Evolutionary conservation across 176 grass and related monocot species (phyloP).

Genomic region (Oryza punctata): DNA sequence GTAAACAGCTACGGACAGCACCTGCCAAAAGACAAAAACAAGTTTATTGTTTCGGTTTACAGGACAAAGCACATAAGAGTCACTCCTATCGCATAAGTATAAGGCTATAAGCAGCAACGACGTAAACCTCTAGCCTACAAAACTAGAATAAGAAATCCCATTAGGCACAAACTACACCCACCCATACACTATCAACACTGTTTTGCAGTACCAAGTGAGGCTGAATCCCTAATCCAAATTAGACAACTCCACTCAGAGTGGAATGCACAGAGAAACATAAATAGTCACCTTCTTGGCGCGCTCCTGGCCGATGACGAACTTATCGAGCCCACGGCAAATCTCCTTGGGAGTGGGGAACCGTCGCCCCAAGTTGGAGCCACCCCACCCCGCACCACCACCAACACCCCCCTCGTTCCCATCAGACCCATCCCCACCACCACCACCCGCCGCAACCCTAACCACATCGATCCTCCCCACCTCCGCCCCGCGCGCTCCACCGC

Average conservation of each 20-base stretch:
- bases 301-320: constrained; percentile 73
- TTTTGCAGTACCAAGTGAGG: not conserved
- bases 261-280: not conserved
- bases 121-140: not conserved
- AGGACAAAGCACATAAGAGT: not conserved
- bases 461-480: constrained; percentile 50
- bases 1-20: constrained; percentile 72
- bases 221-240: not conserved
- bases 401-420: constrained; percentile 35
- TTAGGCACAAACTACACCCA: not conserved
- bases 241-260: not conserved
- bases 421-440: constrained; percentile 37
- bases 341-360: constrained; percentile 67
- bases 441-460: constrained; percentile 43
- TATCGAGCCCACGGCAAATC: constrained; percentile 60
- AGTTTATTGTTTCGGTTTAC: not conserved
- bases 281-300: constrained; percentile 58
- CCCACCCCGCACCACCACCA: constrained; percentile 35
- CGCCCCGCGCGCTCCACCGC: constrained; percentile 5
- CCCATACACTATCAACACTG: not conserved
- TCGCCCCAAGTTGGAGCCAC: constrained; percentile 47
- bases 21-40: constrained; percentile 37
- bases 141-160: not conserved
- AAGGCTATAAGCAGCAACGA: not conserved
- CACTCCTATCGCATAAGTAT: not conserved